phyloP scores from a whole-genome alignment of 1,284 basidiomycete species.

The Cystobasidium sp. region DNA sequence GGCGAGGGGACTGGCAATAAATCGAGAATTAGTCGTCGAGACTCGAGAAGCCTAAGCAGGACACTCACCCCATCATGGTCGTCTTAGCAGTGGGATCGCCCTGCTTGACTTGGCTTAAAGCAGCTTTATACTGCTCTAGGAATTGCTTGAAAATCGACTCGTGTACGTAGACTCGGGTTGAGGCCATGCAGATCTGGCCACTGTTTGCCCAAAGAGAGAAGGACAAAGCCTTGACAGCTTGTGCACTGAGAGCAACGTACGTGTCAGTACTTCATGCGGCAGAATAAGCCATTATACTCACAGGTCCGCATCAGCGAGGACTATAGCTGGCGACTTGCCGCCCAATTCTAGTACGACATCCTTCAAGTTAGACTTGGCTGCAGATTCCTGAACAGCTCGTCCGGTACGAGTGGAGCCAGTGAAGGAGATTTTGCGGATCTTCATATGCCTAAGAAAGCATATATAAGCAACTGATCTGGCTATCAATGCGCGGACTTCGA shows the following conservation, averaged over 20 bases:
- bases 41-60: not conserved
- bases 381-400: slow-evolving; percentile 55
- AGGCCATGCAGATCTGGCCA: slow-evolving; percentile 48
- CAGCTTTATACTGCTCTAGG: slow-evolving; percentile 67
- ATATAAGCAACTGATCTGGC: not conserved
- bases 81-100: slow-evolving; percentile 73
- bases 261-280: not conserved
- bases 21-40: not conserved
- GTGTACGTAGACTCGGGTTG: slow-evolving; percentile 49
- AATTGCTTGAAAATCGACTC: slow-evolving; percentile 67
- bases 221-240: slow-evolving; percentile 49
- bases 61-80: slow-evolving; percentile 24
- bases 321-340: slow-evolving; percentile 57
- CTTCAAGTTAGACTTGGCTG: slow-evolving; percentile 56
- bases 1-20: slow-evolving; percentile 44
- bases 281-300: slow-evolving; percentile 42
- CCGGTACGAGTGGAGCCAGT: slow-evolving; percentile 56
- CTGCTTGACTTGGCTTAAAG: slow-evolving; percentile 71
- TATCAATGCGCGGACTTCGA: not conserved
- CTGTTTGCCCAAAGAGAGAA: slow-evolving; percentile 48
- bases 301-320: slow-evolving; percentile 51
- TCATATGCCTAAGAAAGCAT: slow-evolving; percentile 39
- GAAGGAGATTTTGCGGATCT: slow-evolving; percentile 53
- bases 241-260: slow-evolving; percentile 18
- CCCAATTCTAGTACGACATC: slow-evolving; percentile 57